These are phyloP conservation scores for Penicillium sp. DNA, from an alignment of 2,329 filamentous ascomycete genomes.

Conservation along the genomic window DNA sequence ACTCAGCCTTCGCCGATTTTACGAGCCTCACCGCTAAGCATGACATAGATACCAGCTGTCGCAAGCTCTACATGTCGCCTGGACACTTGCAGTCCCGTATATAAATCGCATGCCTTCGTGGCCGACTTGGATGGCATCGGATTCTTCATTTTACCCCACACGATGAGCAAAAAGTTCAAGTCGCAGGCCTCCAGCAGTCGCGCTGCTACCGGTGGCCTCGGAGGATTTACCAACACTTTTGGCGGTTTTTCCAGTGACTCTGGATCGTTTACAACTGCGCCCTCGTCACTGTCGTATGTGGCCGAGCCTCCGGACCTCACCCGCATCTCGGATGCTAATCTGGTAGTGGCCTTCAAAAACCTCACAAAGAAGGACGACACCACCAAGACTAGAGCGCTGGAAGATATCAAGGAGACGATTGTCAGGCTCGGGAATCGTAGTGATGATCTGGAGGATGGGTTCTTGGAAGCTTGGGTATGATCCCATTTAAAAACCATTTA, in stretches of 20 bases:
- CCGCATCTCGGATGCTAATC: slow-evolving; percentile 70
- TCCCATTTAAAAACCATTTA: slow-evolving; percentile 14
- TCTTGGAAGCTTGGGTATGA: slow-evolving; percentile 86
- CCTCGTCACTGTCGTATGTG: slow-evolving; percentile 77
- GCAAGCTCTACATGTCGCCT: background rate
- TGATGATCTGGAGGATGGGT: slow-evolving; percentile 68
- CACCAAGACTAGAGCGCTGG: slow-evolving; percentile 85
- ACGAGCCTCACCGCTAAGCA: background rate
- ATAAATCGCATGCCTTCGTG: background rate
- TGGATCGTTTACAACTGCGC: slow-evolving; percentile 39
- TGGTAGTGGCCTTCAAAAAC: slow-evolving; percentile 89
- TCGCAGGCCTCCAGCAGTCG: slow-evolving; percentile 62
- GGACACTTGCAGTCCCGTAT: background rate
- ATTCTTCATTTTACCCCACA: slow-evolving; percentile 15
- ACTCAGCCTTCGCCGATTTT: background rate
- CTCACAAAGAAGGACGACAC: slow-evolving; percentile 87
- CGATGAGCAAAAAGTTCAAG: slow-evolving; percentile 62
- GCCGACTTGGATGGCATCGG: background rate
- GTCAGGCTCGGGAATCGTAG: slow-evolving; percentile 51
- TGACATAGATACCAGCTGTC: background rate
- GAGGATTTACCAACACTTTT: slow-evolving; percentile 39
- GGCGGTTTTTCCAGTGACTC: slow-evolving; percentile 35
- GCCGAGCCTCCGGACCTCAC: slow-evolving; percentile 79
- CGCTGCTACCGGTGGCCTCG: slow-evolving; percentile 49
- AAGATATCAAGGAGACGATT: slow-evolving; percentile 71